phyloP scores from a whole-genome alignment of 257 asterid species.

The Solanum pinnatisectum region DNA sequence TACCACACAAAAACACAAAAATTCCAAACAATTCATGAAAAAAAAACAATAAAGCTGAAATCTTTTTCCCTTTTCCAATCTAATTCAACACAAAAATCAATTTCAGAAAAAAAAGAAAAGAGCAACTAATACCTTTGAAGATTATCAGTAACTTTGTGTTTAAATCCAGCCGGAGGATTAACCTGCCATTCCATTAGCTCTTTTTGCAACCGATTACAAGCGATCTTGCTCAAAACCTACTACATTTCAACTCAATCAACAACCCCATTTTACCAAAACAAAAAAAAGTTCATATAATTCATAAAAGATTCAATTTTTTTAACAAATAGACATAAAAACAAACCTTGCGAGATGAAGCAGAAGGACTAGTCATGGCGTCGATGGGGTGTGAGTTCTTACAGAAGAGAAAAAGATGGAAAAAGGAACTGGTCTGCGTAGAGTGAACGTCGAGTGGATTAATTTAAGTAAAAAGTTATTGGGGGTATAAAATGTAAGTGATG shows the following conservation, averaged over 20 bases:
- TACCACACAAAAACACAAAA: neutral
- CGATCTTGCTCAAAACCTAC: slow-evolving; percentile 92
- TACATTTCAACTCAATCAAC: neutral
- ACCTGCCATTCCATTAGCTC: slow-evolving; percentile 97
- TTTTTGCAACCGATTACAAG: slow-evolving; percentile 88
- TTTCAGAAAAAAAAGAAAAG: neutral
- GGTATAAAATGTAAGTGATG: neutral
- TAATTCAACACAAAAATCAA: neutral
- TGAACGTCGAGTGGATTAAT: neutral
- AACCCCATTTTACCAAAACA: neutral
- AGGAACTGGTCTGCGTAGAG: neutral
- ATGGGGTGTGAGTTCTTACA: neutral
- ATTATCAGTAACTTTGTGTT: slow-evolving; percentile 79
- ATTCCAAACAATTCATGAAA: neutral
- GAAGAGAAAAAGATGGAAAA: neutral
- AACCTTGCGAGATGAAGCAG: slow-evolving; percentile 20
- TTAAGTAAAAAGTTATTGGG: neutral
- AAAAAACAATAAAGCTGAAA: neutral
- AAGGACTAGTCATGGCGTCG: slow-evolving; percentile 11
- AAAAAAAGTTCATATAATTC: neutral
- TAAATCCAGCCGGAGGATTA: slow-evolving; percentile 86
- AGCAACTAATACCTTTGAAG: slow-evolving; percentile 52
- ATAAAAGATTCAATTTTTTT: neutral
- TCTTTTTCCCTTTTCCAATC: neutral
- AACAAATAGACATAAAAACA: neutral